A percentile compares a stretch with the other conserved stretches of the same genome.
Conservation (phyloP, 768 basidiomycete species). For the Suillus tomentosus region DNA sequence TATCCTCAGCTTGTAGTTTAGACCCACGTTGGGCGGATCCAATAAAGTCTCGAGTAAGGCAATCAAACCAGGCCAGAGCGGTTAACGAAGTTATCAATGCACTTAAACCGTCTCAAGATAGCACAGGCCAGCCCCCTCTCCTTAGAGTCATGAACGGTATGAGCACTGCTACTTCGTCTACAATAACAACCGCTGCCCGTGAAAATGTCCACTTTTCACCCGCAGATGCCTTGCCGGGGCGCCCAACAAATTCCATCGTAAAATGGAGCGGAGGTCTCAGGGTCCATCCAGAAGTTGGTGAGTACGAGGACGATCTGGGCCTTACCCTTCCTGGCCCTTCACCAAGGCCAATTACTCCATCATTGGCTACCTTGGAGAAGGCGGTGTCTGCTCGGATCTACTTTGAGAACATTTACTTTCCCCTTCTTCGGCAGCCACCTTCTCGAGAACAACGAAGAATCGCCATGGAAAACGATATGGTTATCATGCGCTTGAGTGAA, state of each 20-base stretch:
- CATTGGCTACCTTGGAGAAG: conserved; percentile 89
- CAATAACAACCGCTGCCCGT: conserved; percentile 72
- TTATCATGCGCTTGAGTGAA: conserved; percentile 66
- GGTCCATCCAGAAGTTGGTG: conserved; percentile 67
- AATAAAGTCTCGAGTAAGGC: conserved; percentile 77
- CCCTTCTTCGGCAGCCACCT: conserved; percentile 79
- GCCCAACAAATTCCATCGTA: conserved; percentile 60
- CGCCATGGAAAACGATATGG: conserved; percentile 89
- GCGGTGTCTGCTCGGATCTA: conserved; percentile 91
- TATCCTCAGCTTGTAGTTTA: conserved; percentile 36
- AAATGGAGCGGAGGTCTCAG: conserved; percentile 62
- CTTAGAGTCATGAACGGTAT: conserved; percentile 82
- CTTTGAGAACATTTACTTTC: conserved; percentile 91
- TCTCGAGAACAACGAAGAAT: conserved; percentile 83
- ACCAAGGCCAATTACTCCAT: conserved; percentile 70
- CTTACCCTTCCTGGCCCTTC: conserved; percentile 19
- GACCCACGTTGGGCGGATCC: conserved; percentile 89
- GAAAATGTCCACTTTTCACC: conserved; percentile 60
- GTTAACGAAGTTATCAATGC: conserved; percentile 79
- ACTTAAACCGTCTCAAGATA: conserved; percentile 57
- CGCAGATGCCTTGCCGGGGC: conserved; percentile 52
- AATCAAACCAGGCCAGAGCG: conserved; percentile 66
- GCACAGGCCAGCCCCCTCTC: conserved; percentile 44
- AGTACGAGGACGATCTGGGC: conserved; percentile 47
- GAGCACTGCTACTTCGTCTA: conserved; percentile 68